A percentile compares a stretch with the other conserved stretches of the same genome.
These are phyloP conservation scores for Trichoderma sp. DNA, from an alignment of 2,329 filamentous ascomycete genomes.

Conservation along the genomic window DNA sequence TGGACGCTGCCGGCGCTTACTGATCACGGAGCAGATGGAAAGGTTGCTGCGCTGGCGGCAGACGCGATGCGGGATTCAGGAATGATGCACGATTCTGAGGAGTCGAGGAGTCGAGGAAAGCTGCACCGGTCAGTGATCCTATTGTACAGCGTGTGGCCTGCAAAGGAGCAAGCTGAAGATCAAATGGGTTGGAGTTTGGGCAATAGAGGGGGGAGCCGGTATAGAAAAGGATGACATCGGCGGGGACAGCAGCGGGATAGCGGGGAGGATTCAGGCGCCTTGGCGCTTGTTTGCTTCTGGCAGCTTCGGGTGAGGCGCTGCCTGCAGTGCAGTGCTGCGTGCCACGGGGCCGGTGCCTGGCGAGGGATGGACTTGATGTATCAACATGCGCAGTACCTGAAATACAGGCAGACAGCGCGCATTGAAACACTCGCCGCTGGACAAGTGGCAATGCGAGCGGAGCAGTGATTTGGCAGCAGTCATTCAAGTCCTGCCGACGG, in stretches of 20 bases:
- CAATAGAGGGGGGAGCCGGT: neutral
- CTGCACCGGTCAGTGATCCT: slow-evolving; percentile 12
- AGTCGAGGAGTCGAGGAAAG: neutral
- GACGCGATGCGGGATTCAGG: slow-evolving; percentile 5
- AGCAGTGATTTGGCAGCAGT: neutral
- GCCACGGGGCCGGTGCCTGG: neutral
- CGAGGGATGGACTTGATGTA: neutral
- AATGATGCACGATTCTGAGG: neutral
- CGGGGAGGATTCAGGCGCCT: neutral
- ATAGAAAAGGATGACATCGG: slow-evolving; percentile 22
- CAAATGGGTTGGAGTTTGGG: slow-evolving; percentile 1
- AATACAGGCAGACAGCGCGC: neutral
- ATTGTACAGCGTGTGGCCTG: neutral
- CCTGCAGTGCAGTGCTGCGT: neutral
- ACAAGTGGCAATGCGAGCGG: neutral
- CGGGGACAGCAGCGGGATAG: neutral
- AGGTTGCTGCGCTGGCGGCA: neutral
- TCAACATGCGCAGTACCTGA: neutral
- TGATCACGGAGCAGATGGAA: neutral
- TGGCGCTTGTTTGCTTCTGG: slow-evolving; percentile 13
- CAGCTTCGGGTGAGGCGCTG: neutral
- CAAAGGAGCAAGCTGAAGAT: neutral
- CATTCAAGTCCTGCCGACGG: neutral
- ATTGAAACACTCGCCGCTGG: neutral
- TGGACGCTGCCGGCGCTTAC: slow-evolving; percentile 12